Evolutionary conservation across 495 filamentous ascomycete species (phyloP), one percentile per base, ranked within the genome.

Genomic region (Margaritispora aquatica): DNA sequence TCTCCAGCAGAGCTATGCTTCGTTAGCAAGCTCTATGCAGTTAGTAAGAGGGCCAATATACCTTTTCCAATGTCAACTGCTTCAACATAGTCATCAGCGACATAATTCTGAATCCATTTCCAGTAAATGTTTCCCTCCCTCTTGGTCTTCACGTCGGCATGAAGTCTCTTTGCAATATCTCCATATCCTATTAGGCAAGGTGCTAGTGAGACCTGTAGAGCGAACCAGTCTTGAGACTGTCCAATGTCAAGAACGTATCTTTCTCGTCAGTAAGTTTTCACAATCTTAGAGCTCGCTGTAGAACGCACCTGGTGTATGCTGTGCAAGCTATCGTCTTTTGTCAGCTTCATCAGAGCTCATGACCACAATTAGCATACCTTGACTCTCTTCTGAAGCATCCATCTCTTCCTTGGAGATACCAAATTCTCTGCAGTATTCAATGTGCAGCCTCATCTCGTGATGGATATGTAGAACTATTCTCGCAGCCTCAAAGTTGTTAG

Each of bases 191-290:
- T 79, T 36, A 95, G 72, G 66, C 92, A 97, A 0, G 92, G 92
- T 9, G 90, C 87, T 38, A 96, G 77, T 2, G 89, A 84, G 51
- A 96, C 73, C 65, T 96, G 90, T 20, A 97, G 77, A 21, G 82
- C 90, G 47, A 96, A 74, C 84, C 84, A 92, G 70, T 94, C 90
- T 66, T 92, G 84, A 5, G 88, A 89, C 58, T 92, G 84, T 21
- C 92, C 92, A 19, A 96, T 82, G 66, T 97, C 92, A 22, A 97
- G 82, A 20, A 95, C 86, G 69, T 91, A 94, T 78, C 89, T 85
- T 57, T 64, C 22, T 63, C 51, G 22, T 64, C 23, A 48, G 19
- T 51, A 31, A 46, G 26, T 48, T 24, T 2, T 34, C 19, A 7
- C 21, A 11, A 17, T 47, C 9, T 7, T 38, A 2, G 21, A 26